Evolutionary conservation across 768 basidiomycete species (phyloP), one percentile per base, ranked within the genome.

Genomic region (Cystofilobasidium ferigula): DNA sequence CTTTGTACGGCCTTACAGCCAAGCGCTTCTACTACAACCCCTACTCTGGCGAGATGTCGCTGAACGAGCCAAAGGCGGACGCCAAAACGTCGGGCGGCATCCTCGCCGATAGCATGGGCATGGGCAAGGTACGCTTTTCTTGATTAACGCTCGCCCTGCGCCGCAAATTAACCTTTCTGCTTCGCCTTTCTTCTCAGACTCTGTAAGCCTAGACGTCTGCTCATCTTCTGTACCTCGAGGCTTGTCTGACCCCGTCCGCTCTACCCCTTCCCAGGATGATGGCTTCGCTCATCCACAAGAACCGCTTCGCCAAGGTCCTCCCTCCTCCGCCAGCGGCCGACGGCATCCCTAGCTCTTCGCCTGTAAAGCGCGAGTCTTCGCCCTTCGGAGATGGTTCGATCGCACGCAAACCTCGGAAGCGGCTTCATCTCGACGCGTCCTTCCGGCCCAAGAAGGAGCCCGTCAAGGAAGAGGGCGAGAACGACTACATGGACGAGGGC

Each of bases 251-350:
- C 38, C 26, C 51, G 38, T 40, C 45, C n/a, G 4, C 7, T n/a
- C 26, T 56, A 14, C 1, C 13, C 16, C 36, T 22, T 35, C 34
- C 1, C 47, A 66, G 0, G 70, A 92, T 92, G 88, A 76, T 95
- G 38, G 88, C 91, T 1, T 85, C 89, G 13, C 82, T 95, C 60
- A 87, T 95, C 30, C 91, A 93, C 69, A 85, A 83, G 14, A 89
- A 86, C 70, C 82, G 80, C 54, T 81, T 72, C 51, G 40, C 57
- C 14, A 45, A 26, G 18, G 47, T 3, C 57, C 35, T 54, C 26
- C 45, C n/a, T 10, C 35, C 64, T n/a, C n/a, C 57, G 24, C 75
- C 74, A 13, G 73, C 71, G 24, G 72, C 74, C 72, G 72, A 71
- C 71, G 69, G 34, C 74, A 65, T 28, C 71, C n/a, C n/a, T n/a